Evolutionary conservation across 805 yeast genomes (phyloP), one percentile per base, ranked within the genome.

Genomic region (Cyberlindnera maritima): DNA sequence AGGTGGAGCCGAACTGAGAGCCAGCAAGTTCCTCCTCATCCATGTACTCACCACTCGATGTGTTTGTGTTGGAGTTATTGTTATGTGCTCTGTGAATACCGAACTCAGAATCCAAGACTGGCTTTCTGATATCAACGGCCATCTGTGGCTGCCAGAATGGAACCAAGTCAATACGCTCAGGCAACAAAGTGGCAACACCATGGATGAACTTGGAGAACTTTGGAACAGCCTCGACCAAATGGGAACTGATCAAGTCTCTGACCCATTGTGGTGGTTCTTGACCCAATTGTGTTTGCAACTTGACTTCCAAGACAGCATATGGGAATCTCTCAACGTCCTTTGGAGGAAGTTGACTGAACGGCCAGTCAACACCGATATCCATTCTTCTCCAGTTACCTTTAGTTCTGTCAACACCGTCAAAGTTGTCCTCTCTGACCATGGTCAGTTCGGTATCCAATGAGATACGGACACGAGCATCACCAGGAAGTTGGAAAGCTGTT

Each of bases 221-320:
- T 25, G 99, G 99, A 36, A 94, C 97, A 1, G 97, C 97, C 69
- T 94, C 99, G 36, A 94, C 99, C 43, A 94, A 74, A 67, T 94
- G 99, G 25, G 95, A 85, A 0, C 91, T 72, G 31, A 92, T 91
- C 65, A 94, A 77, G 55, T 92, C 96, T 56, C 94, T 79, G 41
- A 94, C 96, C 99, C 99, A 94, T 52, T 79, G 83, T 10, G 99
- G 99, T 25, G 99, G 99, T 67, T 94, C 99, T 70, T 94, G 99
- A 46, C 99, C 99, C 69, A 94, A 62, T 72, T 94, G 98, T 3
- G 99, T 94, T 69, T 94, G 99, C 54, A 94, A 76, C 69, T 94
- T 94, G 49, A 94, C 99, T 72, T 94, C 99, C 58, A 94, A 75
- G 36, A 94, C 97, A 1, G 99, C 99, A 66, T 94, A 94, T 4